phyloP scores from a whole-genome alignment of 1,284 basidiomycete species.

The Ceratobasidium sp. region DNA sequence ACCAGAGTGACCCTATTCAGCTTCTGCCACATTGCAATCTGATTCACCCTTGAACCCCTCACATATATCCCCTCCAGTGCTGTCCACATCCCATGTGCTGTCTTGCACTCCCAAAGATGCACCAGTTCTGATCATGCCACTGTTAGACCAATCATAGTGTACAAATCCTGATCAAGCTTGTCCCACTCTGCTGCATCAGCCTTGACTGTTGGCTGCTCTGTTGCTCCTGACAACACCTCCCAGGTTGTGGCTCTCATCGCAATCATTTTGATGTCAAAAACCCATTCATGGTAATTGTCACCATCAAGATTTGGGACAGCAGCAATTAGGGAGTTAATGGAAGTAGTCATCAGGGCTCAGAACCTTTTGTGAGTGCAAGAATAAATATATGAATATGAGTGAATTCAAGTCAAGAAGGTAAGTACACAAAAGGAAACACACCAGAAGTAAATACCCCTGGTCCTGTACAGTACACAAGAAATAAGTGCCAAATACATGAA shows the following conservation, averaged over 20 bases:
- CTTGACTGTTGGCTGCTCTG: no score
- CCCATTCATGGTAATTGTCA: conserved; percentile 1
- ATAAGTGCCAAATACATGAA: no score
- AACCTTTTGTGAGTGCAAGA: conserved; percentile 1
- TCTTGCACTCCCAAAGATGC: neutral
- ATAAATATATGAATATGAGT: no score
- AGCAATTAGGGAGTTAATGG: conserved; percentile 5
- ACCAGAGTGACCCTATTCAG: neutral
- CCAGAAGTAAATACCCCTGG: no score
- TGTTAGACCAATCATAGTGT: conserved; percentile 11
- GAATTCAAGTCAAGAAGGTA: no score
- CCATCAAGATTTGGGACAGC: neutral
- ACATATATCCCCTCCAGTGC: neutral
- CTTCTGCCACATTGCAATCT: conserved; percentile 5
- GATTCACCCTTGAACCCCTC: conserved; percentile 3
- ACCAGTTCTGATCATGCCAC: neutral
- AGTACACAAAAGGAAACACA: no score
- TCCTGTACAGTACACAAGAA: no score
- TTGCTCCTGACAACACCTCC: neutral
- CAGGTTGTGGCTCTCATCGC: neutral
- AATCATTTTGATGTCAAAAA: conserved; percentile 6
- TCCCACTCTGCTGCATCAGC: neutral
- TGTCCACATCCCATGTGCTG: neutral
- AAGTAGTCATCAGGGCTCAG: conserved; percentile 5
- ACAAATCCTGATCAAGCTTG: neutral